Conservation (phyloP, 2,329 filamentous ascomycete species). For the Monosporascus sp. region DNA sequence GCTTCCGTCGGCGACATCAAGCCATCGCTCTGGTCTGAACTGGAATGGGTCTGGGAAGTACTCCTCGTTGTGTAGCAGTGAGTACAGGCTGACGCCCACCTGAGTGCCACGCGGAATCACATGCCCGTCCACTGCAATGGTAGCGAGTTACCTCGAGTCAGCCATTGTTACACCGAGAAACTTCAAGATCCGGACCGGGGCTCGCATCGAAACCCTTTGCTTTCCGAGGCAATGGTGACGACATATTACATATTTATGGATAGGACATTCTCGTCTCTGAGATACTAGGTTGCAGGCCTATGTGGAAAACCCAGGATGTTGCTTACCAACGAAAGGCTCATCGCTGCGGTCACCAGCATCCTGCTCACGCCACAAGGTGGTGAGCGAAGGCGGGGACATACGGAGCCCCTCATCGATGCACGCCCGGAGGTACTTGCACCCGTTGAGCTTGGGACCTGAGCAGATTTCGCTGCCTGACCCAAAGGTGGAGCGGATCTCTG, state of each 20-base stretch:
- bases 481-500: slow-evolving; percentile 9
- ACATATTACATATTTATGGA: too few relatives aligned
- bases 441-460: background rate
- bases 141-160: too few relatives aligned
- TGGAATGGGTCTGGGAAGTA: slow-evolving; percentile 6
- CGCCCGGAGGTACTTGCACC: slow-evolving; percentile 8
- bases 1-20: slow-evolving; percentile 3
- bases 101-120: slow-evolving; percentile 7
- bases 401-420: slow-evolving; percentile 9
- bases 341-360: background rate
- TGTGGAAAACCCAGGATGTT: too few relatives aligned
- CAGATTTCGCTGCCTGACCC: slow-evolving; percentile 1
- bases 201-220: too few relatives aligned
- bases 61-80: slow-evolving; percentile 8
- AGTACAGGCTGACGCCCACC: slow-evolving; percentile 9
- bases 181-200: too few relatives aligned
- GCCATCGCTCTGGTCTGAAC: slow-evolving; percentile 16
- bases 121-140: slow-evolving; percentile 3
- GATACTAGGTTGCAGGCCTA: too few relatives aligned
- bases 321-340: background rate
- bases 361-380: slow-evolving; percentile 6
- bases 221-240: too few relatives aligned
- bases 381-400: slow-evolving; percentile 2
- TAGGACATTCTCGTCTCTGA: too few relatives aligned
- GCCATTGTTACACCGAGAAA: too few relatives aligned